Percentiles rank a stretch among this genome's conserved stretches.
These are phyloP conservation scores for Nicotiana sylvestris DNA, from an alignment of 257 asterid genomes.

Conservation along the genomic window DNA sequence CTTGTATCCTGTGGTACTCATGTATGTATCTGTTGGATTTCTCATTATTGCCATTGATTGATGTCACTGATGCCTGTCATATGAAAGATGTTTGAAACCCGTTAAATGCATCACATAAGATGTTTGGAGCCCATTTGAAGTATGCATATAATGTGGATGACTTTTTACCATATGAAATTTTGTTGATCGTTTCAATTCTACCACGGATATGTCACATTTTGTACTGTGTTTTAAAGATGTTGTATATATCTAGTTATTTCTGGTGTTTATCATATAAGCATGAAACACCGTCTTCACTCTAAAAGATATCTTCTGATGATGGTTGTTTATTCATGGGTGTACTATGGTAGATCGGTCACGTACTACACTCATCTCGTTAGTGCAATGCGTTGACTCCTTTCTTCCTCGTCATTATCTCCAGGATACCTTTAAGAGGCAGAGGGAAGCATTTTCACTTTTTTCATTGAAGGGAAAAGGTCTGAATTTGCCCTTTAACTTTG, in stretches of 20 bases:
- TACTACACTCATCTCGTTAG: background rate
- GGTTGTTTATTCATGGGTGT: background rate
- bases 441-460: background rate
- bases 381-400: background rate
- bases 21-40: conserved; percentile 93
- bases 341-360: background rate
- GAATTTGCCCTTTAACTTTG: too few relatives aligned
- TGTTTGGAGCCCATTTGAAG: background rate
- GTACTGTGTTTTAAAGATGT: background rate
- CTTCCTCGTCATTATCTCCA: background rate
- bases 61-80: conserved; percentile 4
- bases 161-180: background rate
- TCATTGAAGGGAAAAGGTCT: background rate
- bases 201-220: background rate
- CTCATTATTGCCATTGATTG: conserved; percentile 86
- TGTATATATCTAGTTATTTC: background rate
- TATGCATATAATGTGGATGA: background rate
- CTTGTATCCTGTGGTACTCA: conserved; percentile 81
- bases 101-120: background rate
- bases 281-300: background rate
- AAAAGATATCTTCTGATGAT: background rate
- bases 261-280: background rate
- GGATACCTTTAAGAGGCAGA: background rate
- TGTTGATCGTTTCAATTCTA: background rate
- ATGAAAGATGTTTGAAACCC: background rate